Evolutionary conservation across 345 rosid genomes (phyloP).

Genomic region (Mercurialis annua): DNA sequence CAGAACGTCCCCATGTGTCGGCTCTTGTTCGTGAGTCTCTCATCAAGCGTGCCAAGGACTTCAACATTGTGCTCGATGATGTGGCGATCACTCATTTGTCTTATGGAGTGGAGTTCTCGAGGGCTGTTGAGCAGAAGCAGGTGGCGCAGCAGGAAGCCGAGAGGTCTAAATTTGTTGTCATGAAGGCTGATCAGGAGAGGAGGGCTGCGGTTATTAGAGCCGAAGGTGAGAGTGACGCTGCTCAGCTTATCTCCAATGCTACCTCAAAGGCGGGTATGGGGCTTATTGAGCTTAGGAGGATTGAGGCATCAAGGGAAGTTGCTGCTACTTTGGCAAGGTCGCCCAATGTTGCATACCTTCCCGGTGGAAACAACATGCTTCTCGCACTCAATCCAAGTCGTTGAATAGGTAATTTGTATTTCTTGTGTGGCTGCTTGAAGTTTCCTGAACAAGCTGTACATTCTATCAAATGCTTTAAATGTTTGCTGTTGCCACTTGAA

Average conservation of each 20-base stretch:
- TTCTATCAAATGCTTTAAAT: background rate
- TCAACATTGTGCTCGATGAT: constrained; percentile 82
- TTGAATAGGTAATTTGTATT: constrained; percentile 24
- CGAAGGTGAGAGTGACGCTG: constrained; percentile 98
- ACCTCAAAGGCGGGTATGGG: constrained; percentile 83
- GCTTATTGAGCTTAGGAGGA: constrained; percentile 91
- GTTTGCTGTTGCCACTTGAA: background rate
- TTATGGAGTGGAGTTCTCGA: constrained; percentile 85
- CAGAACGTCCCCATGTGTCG: constrained; percentile 96
- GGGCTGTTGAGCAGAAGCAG: constrained; percentile 96
- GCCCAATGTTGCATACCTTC: constrained; percentile 83
- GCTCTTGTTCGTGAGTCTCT: constrained; percentile 75
- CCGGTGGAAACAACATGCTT: constrained; percentile 85
- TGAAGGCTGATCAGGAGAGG: constrained; percentile 99
- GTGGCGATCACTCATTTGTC: constrained; percentile 96
- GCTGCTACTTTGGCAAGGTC: constrained; percentile 84
- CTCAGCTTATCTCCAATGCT: constrained; percentile 82
- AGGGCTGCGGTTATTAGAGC: constrained; percentile 94
- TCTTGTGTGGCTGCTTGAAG: background rate
- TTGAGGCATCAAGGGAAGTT: constrained; percentile 92
- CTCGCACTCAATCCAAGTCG: constrained; percentile 57
- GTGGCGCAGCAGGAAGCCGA: constrained; percentile 99
- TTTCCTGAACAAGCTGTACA: background rate
- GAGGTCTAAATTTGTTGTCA: constrained; percentile 88
- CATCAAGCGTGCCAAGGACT: constrained; percentile 73